Percentiles rank a stretch among this genome's conserved stretches.
Conservation (phyloP, 495 filamentous ascomycete genomes). For the Penicillium crystallinum region DNA sequence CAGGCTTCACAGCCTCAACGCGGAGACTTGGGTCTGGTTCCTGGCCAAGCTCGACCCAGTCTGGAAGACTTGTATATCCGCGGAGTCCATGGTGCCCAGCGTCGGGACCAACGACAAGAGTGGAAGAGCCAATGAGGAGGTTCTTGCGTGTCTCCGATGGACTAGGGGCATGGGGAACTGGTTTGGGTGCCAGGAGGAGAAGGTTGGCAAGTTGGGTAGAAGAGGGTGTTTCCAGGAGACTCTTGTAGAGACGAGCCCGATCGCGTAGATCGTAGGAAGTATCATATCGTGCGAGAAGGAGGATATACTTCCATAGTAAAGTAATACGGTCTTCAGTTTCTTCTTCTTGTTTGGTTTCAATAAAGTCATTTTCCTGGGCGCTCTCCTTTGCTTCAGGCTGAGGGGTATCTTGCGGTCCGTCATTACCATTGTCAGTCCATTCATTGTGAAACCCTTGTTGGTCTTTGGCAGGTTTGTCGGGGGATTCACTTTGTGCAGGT, state of each 20-base stretch:
- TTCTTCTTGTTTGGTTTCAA: conserved; percentile 36
- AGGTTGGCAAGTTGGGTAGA: conserved; percentile 82
- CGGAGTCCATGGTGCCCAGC: conserved; percentile 62
- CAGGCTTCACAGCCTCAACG: conserved; percentile 38
- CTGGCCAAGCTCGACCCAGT: conserved; percentile 75
- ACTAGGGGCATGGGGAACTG: conserved; percentile 78
- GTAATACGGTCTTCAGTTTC: conserved; percentile 58
- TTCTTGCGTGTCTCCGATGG: conserved; percentile 75
- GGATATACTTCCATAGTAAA: conserved; percentile 75
- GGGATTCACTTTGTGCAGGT: not conserved
- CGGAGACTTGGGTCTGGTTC: conserved; percentile 76
- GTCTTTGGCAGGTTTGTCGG: conserved; percentile 6
- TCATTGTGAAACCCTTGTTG: conserved; percentile 31
- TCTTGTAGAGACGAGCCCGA: conserved; percentile 79
- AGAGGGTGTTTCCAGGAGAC: conserved; percentile 66
- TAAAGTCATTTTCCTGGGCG: conserved; percentile 14
- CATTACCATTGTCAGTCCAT: conserved; percentile 36
- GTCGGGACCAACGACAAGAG: conserved; percentile 74
- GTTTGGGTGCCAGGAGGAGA: conserved; percentile 88
- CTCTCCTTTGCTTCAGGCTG: conserved; percentile 20
- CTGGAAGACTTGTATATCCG: conserved; percentile 73
- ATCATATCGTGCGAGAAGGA: conserved; percentile 84
- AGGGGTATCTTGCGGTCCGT: conserved; percentile 23
- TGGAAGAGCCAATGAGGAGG: conserved; percentile 74
- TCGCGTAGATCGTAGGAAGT: conserved; percentile 93